Evolutionary conservation across 2,329 filamentous ascomycete species (phyloP), one percentile per base, ranked within the genome.

Genomic region (Colletotrichum tropicicola): DNA sequence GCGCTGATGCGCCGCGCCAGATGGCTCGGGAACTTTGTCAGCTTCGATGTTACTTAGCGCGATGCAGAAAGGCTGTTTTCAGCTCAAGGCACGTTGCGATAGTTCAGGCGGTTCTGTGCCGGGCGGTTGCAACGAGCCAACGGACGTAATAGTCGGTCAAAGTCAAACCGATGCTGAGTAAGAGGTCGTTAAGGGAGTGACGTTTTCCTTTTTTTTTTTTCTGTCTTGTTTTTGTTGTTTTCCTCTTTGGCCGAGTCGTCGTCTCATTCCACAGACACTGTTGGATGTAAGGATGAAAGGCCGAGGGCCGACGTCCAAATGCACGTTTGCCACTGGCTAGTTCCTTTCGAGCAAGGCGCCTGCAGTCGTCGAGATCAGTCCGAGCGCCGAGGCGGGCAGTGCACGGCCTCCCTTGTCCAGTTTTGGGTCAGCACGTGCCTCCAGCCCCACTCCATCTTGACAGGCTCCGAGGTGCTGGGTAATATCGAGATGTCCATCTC

Each of bases 11-110:
- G 30, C 44, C 27, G 44, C 27, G 35, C 37, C 32, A 52, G 47
- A 49, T 27, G 37, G 28, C 45, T 57, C 30, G 39, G 47, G 23
- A 59, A 53, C 32, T 61, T 44, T 65, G 61, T 60, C 55, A 59
- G 54, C 55, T 35, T 58, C 37, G 17, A 19, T 10, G 23, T 25
- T 48, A 19, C 30, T 39, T 65, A 49, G 32, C 17, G 48, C 56
- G 35, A 8, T 21, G 17, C 28, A 37, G 43, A 8, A 35, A 25
- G 5, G 19, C 19, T 25, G 57, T 47, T 39, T 61, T 56, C 58
- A 44, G 57, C 43, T 49, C 6, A 44, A 55, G n/a, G 51, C 23
- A 23, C n/a, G 17, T 49, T 37, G 27, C 12, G 32, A 44, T 28
- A 28, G 43, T 61, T 65, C 32, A 23, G 44, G 44, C 30, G 48